Evolutionary conservation across 805 yeast species (phyloP).

Genomic region (Saccharomycopsis sp.): DNA sequence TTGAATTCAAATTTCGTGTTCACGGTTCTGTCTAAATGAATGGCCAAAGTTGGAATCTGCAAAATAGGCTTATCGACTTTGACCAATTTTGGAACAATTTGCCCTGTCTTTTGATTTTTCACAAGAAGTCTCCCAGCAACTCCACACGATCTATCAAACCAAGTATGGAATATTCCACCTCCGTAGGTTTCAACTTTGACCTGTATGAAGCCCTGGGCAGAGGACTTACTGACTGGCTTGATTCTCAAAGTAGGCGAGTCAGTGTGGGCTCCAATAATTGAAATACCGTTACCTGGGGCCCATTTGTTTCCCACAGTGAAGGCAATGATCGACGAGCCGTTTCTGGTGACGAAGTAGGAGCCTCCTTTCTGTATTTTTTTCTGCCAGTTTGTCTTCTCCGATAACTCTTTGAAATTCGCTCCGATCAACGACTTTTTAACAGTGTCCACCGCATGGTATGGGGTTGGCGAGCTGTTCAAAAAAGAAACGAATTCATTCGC

Average conservation of each 20-base stretch:
- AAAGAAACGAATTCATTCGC: conserved; percentile 55
- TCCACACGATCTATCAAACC: conserved; percentile 93
- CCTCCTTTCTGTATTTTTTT: conserved; percentile 45
- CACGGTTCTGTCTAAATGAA: conserved; percentile 76
- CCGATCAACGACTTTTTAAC: conserved; percentile 46
- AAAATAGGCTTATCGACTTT: conserved; percentile 78
- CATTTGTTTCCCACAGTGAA: conserved; percentile 73
- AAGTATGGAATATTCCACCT: conserved; percentile 93
- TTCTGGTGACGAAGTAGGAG: conserved; percentile 82
- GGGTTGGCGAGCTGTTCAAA: conserved; percentile 84
- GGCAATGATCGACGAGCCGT: conserved; percentile 82
- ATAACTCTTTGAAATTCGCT: conserved; percentile 68
- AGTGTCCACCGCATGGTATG: conserved; percentile 82
- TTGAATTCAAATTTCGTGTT: conserved; percentile 80
- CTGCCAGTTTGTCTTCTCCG: conserved; percentile 69
- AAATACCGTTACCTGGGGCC: conserved; percentile 70
- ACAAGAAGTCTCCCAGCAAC: conserved; percentile 89
- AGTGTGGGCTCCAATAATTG: conserved; percentile 94
- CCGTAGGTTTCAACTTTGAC: conserved; percentile 94
- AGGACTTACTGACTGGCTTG: conserved; percentile 75
- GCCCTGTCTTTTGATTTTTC: conserved; percentile 37
- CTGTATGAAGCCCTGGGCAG: conserved; percentile 71
- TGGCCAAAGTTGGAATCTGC: conserved; percentile 91
- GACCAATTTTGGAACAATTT: conserved; percentile 58
- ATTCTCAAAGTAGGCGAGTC: conserved; percentile 88